These are phyloP conservation scores for Tetradesmus lagerheimii DNA, from an alignment of 139 green algal genomes.

Conservation along the genomic window DNA sequence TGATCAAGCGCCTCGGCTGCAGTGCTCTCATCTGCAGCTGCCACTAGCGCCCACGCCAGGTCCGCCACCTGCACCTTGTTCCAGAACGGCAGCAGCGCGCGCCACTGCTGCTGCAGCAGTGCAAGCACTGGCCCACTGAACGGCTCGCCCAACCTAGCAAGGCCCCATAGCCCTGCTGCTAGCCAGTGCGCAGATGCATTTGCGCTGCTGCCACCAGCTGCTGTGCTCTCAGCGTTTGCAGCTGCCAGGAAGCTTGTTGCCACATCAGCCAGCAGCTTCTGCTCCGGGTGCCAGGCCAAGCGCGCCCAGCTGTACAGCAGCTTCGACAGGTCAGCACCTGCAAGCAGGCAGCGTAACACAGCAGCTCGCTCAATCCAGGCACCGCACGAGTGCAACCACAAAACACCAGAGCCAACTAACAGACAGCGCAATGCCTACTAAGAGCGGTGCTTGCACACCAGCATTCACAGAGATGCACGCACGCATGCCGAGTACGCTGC, in stretches of 20 bases:
- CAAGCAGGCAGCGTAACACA: not conserved
- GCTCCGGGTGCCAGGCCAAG: constrained; percentile 43
- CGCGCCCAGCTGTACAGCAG: constrained; percentile 39
- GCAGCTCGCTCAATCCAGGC: not conserved
- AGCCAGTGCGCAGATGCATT: constrained; percentile 2
- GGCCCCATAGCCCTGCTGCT: constrained; percentile 34
- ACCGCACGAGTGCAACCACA: not conserved
- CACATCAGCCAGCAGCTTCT: constrained; percentile 32
- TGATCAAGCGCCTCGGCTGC: not conserved
- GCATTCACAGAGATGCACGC: not conserved
- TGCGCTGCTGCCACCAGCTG: not conserved
- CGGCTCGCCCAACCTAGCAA: not conserved
- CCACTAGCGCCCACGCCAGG: not conserved
- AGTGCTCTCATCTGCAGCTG: constrained; percentile 7
- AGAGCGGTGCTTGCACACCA: too few relatives aligned
- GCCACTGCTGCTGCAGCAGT: constrained; percentile 20
- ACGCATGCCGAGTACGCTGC: not conserved
- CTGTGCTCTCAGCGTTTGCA: not conserved
- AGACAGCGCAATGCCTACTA: too few relatives aligned
- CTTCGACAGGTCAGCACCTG: constrained; percentile 34
- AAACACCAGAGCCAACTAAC: too few relatives aligned
- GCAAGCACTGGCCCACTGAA: not conserved
- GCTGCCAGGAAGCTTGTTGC: constrained; percentile 18
- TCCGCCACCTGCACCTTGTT: constrained; percentile 12
- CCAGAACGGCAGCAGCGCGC: constrained; percentile 22